Conservation (phyloP, 2,329 filamentous ascomycete species). For the Hypoxylon sp. region DNA sequence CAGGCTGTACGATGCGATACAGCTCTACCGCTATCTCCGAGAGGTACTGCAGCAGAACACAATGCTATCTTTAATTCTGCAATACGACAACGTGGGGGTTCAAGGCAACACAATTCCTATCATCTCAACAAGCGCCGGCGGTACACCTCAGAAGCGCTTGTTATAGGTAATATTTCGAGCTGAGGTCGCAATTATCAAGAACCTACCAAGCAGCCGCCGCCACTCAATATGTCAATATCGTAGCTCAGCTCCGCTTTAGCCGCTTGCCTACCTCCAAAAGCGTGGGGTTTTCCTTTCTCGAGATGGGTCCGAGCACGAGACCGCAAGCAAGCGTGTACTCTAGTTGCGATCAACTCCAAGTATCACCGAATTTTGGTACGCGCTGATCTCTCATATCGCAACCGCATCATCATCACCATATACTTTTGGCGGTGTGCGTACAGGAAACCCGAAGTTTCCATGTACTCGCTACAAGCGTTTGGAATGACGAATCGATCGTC, state of each 20-base stretch:
- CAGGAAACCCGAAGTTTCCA: conserved; percentile 21
- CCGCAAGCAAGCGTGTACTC: conserved; percentile 34
- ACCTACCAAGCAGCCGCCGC: conserved; percentile 36
- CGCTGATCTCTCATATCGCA: conserved; percentile 39
- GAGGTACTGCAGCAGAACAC: conserved; percentile 12
- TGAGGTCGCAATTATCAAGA: conserved; percentile 30
- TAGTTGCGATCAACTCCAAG: conserved; percentile 41
- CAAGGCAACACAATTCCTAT: conserved; percentile 13
- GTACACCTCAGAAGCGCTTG: conserved; percentile 24
- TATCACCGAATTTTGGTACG: conserved; percentile 36
- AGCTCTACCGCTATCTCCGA: conserved; percentile 19
- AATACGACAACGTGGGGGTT: conserved; percentile 37
- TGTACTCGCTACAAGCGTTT: conserved; percentile 26
- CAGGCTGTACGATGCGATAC: conserved; percentile 29
- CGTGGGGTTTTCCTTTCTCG: conserved; percentile 36
- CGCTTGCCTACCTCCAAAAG: conserved; percentile 35
- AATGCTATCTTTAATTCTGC: conserved; percentile 16
- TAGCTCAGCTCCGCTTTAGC: conserved; percentile 45
- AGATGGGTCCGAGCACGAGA: conserved; percentile 35
- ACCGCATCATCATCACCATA: conserved; percentile 22
- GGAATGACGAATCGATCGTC: conserved; percentile 32
- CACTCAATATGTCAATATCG: conserved; percentile 25
- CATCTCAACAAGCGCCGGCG: conserved; percentile 26
- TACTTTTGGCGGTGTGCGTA: conserved; percentile 37
- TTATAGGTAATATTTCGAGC: conserved; percentile 28